Conservation (phyloP, 768 basidiomycete species). For the Leccinum pellstonianum region DNA sequence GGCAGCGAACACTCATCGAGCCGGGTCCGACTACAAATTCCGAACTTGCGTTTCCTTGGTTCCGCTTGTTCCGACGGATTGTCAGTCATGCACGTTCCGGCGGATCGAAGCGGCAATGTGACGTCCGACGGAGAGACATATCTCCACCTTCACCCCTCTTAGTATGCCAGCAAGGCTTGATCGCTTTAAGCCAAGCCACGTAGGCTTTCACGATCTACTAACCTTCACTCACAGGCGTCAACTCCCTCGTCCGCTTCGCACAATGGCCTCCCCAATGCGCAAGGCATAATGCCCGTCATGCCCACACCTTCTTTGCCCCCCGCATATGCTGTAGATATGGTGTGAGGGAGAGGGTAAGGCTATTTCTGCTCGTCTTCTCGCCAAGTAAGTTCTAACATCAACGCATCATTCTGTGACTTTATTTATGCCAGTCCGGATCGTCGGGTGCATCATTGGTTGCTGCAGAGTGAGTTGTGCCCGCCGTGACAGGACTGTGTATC, state of each 20-base stretch:
- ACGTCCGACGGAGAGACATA: too few relatives aligned
- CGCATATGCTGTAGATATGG: conserved; percentile 53
- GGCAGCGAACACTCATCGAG: too few relatives aligned
- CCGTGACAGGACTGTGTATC: conserved; percentile 45
- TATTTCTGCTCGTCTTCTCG: conserved; percentile 60
- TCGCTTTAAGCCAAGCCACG: too few relatives aligned
- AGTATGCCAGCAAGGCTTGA: too few relatives aligned
- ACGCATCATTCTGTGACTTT: neutral
- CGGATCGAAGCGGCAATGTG: too few relatives aligned
- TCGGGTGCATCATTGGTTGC: conserved; percentile 58
- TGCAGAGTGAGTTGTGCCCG: conserved; percentile 42
- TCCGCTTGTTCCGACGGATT: too few relatives aligned
- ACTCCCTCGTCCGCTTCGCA: neutral
- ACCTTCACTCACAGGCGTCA: neutral
- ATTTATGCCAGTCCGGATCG: conserved; percentile 47
- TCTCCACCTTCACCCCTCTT: too few relatives aligned
- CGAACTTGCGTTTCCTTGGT: too few relatives aligned
- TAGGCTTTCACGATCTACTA: neutral
- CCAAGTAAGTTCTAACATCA: conserved; percentile 41
- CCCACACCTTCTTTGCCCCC: conserved; percentile 50
- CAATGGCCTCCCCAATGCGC: conserved; percentile 34
- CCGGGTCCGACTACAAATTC: too few relatives aligned
- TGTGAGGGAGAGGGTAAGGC: conserved; percentile 60
- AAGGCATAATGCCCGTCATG: conserved; percentile 57
- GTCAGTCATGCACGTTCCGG: too few relatives aligned